Conservation (phyloP, 805 yeast species). For the Kazachstania viticola region DNA sequence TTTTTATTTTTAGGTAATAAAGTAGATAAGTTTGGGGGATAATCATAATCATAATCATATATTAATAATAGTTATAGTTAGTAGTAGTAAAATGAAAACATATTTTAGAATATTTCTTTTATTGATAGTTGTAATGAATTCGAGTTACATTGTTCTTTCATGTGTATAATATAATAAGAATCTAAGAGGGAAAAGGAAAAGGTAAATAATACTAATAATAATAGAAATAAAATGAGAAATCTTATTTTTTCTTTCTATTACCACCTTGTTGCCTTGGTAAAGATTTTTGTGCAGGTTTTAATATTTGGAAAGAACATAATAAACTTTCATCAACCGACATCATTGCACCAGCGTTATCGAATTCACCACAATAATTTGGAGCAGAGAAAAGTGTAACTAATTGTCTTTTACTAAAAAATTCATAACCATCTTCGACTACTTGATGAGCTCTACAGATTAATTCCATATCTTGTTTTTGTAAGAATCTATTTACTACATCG, state of each 20-base stretch:
- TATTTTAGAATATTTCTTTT: no score
- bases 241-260: slow-evolving; percentile 25
- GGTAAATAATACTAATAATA: no score
- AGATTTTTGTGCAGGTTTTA: slow-evolving; percentile 92
- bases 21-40: no score
- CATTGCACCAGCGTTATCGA: slow-evolving; percentile 99
- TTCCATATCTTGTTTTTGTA: slow-evolving; percentile 97
- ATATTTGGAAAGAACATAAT: slow-evolving; percentile 89
- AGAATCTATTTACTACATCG: slow-evolving; percentile 89
- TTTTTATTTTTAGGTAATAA: no score
- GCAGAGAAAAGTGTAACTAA: slow-evolving; percentile 92
- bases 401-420: slow-evolving; percentile 91
- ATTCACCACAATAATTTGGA: slow-evolving; percentile 98
- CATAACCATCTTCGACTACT: slow-evolving; percentile 98
- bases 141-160: no score
- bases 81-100: no score
- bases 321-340: slow-evolving; percentile 96
- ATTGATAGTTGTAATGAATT: no score
- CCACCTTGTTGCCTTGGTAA: slow-evolving; percentile 28
- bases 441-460: slow-evolving; percentile 97
- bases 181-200: no score
- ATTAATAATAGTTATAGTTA: no score
- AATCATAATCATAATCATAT: no score
- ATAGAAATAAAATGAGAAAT: no score
- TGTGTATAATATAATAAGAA: no score